A percentile compares a stretch with the other conserved stretches of the same genome.
Evolutionary conservation across 352 stramenopile species (phyloP).

Genomic region (Elongisporangium anandrum): DNA sequence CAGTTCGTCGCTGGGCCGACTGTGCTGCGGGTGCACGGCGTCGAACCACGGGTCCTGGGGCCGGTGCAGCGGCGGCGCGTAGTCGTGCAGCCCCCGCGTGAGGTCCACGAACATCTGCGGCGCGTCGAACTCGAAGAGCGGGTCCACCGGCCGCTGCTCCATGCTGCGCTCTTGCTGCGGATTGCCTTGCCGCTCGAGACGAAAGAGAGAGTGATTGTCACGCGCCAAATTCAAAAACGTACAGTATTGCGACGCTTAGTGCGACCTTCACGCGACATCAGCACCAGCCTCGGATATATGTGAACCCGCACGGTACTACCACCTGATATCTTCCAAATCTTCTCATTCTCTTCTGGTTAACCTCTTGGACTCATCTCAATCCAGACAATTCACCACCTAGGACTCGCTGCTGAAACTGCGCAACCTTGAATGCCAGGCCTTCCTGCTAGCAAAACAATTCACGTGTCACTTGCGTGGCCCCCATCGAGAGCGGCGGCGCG

Average conservation of each 20-base stretch:
- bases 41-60: slow-evolving; percentile 71
- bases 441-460: background rate
- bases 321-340: background rate
- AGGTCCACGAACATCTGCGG: slow-evolving; percentile 56
- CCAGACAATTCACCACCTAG: background rate
- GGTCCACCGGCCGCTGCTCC: slow-evolving; percentile 23
- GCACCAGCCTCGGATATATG: no score
- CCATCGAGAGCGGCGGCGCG: background rate
- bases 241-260: background rate
- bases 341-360: background rate
- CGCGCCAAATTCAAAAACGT: background rate
- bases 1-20: slow-evolving; percentile 49
- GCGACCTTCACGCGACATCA: background rate
- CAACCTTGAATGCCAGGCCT: background rate
- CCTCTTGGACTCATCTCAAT: background rate
- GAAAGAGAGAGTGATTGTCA: background rate
- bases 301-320: no score
- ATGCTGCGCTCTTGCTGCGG: no score
- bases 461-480: background rate
- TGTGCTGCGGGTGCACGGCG: slow-evolving; percentile 44
- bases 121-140: slow-evolving; percentile 75
- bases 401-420: no score
- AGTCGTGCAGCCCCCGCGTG: slow-evolving; percentile 15
- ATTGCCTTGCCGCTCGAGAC: background rate
- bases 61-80: slow-evolving; percentile 3